Evolutionary conservation across 768 basidiomycete genomes (phyloP), one percentile per base, ranked within the genome.

Genomic region (Calocera viscosa): DNA sequence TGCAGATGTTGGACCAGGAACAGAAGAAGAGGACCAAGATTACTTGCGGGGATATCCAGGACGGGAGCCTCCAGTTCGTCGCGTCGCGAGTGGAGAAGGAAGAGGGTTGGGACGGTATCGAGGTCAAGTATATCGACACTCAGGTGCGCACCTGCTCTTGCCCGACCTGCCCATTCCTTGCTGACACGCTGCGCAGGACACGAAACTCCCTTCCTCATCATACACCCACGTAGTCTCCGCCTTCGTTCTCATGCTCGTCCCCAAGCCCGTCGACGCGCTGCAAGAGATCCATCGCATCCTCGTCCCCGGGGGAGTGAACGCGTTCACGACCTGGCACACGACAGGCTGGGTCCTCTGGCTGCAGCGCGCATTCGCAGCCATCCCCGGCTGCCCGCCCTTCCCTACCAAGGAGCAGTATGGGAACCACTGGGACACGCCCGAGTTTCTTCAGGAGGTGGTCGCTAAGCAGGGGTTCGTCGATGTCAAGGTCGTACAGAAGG

Each of bases 251-350:
- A 60, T 60, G 53, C 53, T 60, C 26, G 26, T 60, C 5, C 53
- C 53, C 30, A 60, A 60, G 53, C 53, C 53, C 16, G 2, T 28
- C 14, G 5, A 28, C 2, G 30, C 30, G 7, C 53, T 60, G 11
- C 2, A 14, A 22, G 67, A 67, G 28, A 63, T 67, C 60, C 67
- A 64, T 22, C 60, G 67, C 16, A 24, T 67, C 43, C 67, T 67
- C 41, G 63, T 24, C 8, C 67, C 67, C 19, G 63, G 67, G 30
- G 67, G 67, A 22, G 19, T 65, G 2, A 67, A 67, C 60, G 67
- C 67, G n/a, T 64, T 67, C 63, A 64, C 63, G 30, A 67, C 67
- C 2, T 67, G 67, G 67, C n/a, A 43, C 28, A 49, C n/a, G 14
- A 64, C 65, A 19, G 67, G 67, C 34, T 67, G 64, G 63, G 5